Base-by-base conservation (phyloP, 2,329 filamentous ascomycete genomes). In the Ustulina deusta region DNA sequence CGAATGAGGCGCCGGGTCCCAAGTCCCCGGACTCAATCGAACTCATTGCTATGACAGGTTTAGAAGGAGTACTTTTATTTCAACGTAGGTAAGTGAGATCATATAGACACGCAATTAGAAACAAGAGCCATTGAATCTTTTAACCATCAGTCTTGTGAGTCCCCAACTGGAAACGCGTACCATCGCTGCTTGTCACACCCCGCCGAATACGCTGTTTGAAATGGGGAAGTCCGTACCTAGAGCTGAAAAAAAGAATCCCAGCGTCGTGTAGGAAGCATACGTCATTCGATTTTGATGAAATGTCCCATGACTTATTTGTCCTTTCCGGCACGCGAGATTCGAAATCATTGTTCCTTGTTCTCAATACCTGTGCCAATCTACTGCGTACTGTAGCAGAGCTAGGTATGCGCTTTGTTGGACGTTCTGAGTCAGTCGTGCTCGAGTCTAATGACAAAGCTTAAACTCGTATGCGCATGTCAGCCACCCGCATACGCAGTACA, bases 1-100 rank as follows among this genome's bases (percentile, higher is more conserved):
- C 11, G 32, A 38, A 54, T 57, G 22, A 46, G 40, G n/a, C 64
- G 32, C 46, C 22, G 40, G 20, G 46, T 52, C 51, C 34, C 58
- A 48, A 34, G 54, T 56, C 52, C 44, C 22, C 11, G 51, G 36
- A 58, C 36, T 49, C 44, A 32, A 32, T 34, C 36, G 27, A 32
- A 27, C 49, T 52, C 20, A 52, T 34, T n/a, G 17, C 3, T 20
- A 29, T 6, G 46, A 46, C 11, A 6, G 17, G 25, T 29, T 17
- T 17, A 17, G 17, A 48, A 17, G 25, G 15, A 13, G 22, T 27
- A 29, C 13, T 32, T 29, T 29, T n/a, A 11, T 2, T 27, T 49
- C 6, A 11, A 17, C 22, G 6, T n/a, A 17, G n/a, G 10, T 25
- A 32, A 6, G 2, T 10, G 20, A 25, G n/a, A 46, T 25, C 11